These are phyloP conservation scores for Gossypium longicalyx DNA, from an alignment of 345 rosid species.

Conservation along the genomic window DNA sequence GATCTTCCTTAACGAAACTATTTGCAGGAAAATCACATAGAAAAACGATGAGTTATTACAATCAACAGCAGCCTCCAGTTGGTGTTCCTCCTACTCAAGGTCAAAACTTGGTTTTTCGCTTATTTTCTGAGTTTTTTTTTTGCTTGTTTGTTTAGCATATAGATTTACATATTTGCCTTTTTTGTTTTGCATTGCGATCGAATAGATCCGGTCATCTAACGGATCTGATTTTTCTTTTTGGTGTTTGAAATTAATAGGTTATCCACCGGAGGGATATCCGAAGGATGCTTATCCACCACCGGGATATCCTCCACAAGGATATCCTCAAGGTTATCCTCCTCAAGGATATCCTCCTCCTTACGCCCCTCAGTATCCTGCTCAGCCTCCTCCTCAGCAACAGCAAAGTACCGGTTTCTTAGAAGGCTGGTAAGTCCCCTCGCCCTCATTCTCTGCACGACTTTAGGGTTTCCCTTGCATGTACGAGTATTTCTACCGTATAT, in stretches of 20 bases:
- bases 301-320: constrained; percentile 53
- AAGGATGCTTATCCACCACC: constrained; percentile 74
- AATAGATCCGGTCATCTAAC: background rate
- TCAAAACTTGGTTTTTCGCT: constrained; percentile 7
- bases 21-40: background rate
- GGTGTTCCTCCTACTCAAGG: constrained; percentile 98
- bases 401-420: constrained; percentile 48
- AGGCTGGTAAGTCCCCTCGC: constrained; percentile 54
- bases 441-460: background rate
- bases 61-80: constrained; percentile 77
- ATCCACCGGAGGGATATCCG: constrained; percentile 84
- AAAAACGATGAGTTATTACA: constrained; percentile 67
- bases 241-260: constrained; percentile 40
- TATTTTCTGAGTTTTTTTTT: background rate
- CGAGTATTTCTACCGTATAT: background rate
- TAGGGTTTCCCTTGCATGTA: background rate
- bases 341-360: constrained; percentile 67
- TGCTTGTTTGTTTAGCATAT: background rate
- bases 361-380: constrained; percentile 64
- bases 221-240: constrained; percentile 2
- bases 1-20: background rate
- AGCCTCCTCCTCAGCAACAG: constrained; percentile 52
- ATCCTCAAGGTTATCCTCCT: constrained; percentile 53
- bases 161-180: background rate
- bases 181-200: background rate